Evolutionary conservation across 2,329 filamentous ascomycete genomes (phyloP).

Genomic region (Polychaeton citri): DNA sequence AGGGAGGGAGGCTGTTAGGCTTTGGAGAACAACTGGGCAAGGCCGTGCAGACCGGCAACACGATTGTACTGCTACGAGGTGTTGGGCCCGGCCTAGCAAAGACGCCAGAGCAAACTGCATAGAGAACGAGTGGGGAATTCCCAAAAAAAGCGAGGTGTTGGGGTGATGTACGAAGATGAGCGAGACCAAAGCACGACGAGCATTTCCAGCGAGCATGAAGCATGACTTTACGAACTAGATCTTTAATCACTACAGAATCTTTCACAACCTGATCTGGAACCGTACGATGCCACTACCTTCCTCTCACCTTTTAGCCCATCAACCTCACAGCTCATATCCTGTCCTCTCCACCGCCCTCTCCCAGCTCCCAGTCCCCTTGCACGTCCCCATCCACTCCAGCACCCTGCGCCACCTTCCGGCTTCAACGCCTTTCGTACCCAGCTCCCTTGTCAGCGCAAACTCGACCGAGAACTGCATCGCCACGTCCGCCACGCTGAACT

Average conservation of each 20-base stretch:
- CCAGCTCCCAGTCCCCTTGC: conserved; percentile 16
- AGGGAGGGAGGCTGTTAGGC: conserved; percentile 72
- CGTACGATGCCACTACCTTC: too few relatives aligned
- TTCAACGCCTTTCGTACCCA: conserved; percentile 22
- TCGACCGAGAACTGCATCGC: conserved; percentile 32
- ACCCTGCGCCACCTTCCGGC: conserved; percentile 16
- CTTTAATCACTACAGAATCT: too few relatives aligned
- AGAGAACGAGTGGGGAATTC: neutral
- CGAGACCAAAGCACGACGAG: too few relatives aligned
- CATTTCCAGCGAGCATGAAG: too few relatives aligned
- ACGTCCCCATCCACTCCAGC: conserved; percentile 24
- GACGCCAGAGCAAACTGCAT: conserved; percentile 15
- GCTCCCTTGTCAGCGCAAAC: conserved; percentile 26
- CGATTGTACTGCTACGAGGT: conserved; percentile 74
- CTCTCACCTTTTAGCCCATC: too few relatives aligned
- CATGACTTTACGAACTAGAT: too few relatives aligned
- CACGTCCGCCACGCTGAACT: conserved; percentile 30
- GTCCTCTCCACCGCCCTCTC: conserved; percentile 22
- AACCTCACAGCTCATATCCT: conserved; percentile 7
- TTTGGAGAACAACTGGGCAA: conserved; percentile 74
- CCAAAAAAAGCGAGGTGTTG: neutral
- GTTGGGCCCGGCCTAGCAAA: conserved; percentile 49
- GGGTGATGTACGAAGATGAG: too few relatives aligned
- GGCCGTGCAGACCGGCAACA: conserved; percentile 69
- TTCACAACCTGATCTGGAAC: too few relatives aligned